phyloP scores from a whole-genome alignment of 2,329 filamentous ascomycete genomes.

The Phyllosticta citriasiana region DNA sequence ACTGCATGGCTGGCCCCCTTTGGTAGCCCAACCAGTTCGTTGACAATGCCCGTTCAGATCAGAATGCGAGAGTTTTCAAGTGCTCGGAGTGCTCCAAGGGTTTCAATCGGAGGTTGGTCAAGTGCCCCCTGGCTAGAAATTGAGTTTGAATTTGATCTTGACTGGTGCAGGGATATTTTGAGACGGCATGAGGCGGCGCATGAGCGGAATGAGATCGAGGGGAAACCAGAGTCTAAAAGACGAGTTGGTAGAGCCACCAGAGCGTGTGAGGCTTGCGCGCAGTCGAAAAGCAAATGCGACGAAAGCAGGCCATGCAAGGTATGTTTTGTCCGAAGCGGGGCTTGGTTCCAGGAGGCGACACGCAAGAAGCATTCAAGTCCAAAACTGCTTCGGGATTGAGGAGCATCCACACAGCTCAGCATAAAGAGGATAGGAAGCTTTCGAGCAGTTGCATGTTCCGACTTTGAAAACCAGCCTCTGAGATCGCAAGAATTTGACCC shows the following conservation, averaged over 20 bases:
- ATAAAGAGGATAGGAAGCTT: constrained; percentile 2
- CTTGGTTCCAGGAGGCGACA: neutral
- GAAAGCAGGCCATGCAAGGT: constrained; percentile 20
- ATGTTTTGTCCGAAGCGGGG: constrained; percentile 10
- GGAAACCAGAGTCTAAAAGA: constrained; percentile 14
- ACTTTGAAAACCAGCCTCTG: no score
- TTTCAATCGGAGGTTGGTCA: constrained; percentile 17
- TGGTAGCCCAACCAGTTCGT: no score
- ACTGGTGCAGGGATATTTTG: constrained; percentile 16
- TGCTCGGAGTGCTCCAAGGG: constrained; percentile 21
- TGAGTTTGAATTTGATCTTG: neutral
- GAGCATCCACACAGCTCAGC: neutral
- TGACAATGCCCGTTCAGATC: neutral
- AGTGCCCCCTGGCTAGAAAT: neutral
- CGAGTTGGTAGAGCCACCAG: constrained; percentile 17
- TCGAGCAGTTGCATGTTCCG: neutral
- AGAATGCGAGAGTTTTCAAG: constrained; percentile 21
- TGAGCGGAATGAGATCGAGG: constrained; percentile 17
- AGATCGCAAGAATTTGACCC: no score
- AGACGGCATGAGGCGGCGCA: constrained; percentile 21
- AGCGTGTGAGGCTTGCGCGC: constrained; percentile 23
- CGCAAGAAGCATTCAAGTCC: neutral
- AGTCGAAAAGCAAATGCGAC: constrained; percentile 24
- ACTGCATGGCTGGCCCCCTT: neutral
- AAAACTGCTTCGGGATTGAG: no score